A percentile compares a stretch with the other conserved stretches of the same genome.
Evolutionary conservation across 2,329 filamentous ascomycete species (phyloP).

Genomic region (Xylaria sp.): DNA sequence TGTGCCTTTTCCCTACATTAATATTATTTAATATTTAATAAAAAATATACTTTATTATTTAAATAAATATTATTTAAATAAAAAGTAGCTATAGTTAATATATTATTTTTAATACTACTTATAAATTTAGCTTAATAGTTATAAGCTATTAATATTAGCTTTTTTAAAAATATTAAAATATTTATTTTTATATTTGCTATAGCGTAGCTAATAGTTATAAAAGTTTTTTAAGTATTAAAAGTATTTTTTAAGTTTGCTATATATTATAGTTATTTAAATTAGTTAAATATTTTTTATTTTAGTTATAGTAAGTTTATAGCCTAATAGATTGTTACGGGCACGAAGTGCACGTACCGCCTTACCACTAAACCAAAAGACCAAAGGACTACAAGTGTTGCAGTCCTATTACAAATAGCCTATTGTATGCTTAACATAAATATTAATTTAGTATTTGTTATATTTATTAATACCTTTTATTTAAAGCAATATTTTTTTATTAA

Average conservation of each 20-base stretch:
- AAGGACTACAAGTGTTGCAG: no score
- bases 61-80: not conserved
- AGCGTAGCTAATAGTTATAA: conserved; percentile 4
- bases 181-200: not conserved
- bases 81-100: not conserved
- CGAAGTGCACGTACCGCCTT: no score
- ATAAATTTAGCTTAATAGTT: not conserved
- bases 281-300: not conserved
- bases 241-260: not conserved
- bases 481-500: not conserved
- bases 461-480: not conserved
- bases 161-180: not conserved
- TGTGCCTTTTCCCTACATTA: no score
- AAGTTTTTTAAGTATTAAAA: not conserved
- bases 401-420: no score
- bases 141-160: not conserved
- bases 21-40: no score
- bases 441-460: not conserved
- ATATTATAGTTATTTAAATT: not conserved
- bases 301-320: not conserved
- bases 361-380: no score
- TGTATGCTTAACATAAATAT: no score
- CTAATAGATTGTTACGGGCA: no score
- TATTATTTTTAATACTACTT: not conserved
- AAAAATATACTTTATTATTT: not conserved